These are phyloP conservation scores for Cladosporium austrohemisphaericum DNA, from an alignment of 2,329 filamentous ascomycete species.

Conservation along the genomic window DNA sequence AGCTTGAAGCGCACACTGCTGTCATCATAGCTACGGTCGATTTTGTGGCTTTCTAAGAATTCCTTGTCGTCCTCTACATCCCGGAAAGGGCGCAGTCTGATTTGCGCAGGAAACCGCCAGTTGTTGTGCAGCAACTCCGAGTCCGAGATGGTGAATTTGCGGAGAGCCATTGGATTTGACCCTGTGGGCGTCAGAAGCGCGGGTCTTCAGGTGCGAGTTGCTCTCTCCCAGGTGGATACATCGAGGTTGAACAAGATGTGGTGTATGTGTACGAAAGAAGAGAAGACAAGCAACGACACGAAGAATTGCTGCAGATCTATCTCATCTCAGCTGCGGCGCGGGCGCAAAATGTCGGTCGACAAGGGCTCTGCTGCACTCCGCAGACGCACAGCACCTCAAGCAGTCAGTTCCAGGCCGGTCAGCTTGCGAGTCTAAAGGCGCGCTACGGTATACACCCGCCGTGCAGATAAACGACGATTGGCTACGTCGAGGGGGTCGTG, in stretches of 20 bases:
- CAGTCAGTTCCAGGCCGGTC: slow-evolving; percentile 11
- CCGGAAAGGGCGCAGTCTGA: slow-evolving; percentile 30
- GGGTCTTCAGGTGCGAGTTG: slow-evolving; percentile 1
- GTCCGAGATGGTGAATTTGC: slow-evolving; percentile 31
- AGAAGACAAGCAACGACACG: neutral
- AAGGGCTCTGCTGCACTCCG: slow-evolving; percentile 9
- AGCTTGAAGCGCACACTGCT: slow-evolving; percentile 34
- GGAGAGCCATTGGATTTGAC: slow-evolving; percentile 15
- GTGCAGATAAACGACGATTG: slow-evolving; percentile 11
- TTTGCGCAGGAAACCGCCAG: slow-evolving; percentile 29
- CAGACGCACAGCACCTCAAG: slow-evolving; percentile 8
- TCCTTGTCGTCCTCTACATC: slow-evolving; percentile 30
- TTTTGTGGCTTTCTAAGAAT: slow-evolving; percentile 34
- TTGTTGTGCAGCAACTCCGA: slow-evolving; percentile 33
- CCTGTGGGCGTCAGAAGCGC: neutral
- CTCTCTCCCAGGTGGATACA: slow-evolving; percentile 7
- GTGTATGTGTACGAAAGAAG: neutral
- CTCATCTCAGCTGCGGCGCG: neutral
- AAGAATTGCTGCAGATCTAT: neutral
- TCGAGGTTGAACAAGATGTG: neutral
- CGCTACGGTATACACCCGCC: slow-evolving; percentile 5
- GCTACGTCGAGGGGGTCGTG: neutral
- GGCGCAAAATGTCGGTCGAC: slow-evolving; percentile 13
- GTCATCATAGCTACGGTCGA: slow-evolving; percentile 35
- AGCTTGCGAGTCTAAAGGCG: slow-evolving; percentile 6